Base-by-base conservation (phyloP, 495 filamentous ascomycete genomes). In the Penicillium flavigenum region DNA sequence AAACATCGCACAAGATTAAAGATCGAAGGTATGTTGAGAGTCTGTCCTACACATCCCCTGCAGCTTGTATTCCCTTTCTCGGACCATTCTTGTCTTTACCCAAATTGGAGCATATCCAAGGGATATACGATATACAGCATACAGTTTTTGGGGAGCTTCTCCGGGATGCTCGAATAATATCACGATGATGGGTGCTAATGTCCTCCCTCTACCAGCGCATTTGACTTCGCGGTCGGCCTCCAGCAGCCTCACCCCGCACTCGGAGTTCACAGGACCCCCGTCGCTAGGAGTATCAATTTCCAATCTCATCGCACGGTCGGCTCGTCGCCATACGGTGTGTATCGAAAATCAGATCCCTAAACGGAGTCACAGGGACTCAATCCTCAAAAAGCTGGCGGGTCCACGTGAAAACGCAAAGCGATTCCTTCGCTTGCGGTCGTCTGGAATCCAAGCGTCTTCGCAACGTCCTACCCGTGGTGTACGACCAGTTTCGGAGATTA, bases 321-420 rank as follows among this genome's bases (percentile, higher is more conserved):
- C 68, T 56, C 67, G 59, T 41, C 64, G 65, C 47, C 66, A 56
- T 12, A 51, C 51, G 3, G 48, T 59, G 29, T 58, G 59, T 47
- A 57, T 63, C 27, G 66, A 59, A 42, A 56, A 69, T 47, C 57
- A 66, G 56, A 61, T 65, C 27, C 58, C 72, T 20, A 71, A 67
- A 54, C 61, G 62, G 29, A 56, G 45, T 62, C 72, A 68, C 38
- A 66, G 73, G 53, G 62, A 59, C 32, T 71, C 72, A 6, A 60
- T 77, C 22, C 52, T 78, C 42, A 67, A 55, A 67, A 79, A 76
- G 64, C 67, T 80, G 71, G 76, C 75, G 64, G 70, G 72, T 26
- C 73, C 78, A 64, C 75, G 76, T 53, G 77, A 80, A 57, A 78
- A 75, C 71, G 76, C 77, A 60, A 76, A 77, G 72, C 76, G 76